phyloP scores from a whole-genome alignment of 2,329 filamentous ascomycete genomes.

The Xylariaceae sp. region DNA sequence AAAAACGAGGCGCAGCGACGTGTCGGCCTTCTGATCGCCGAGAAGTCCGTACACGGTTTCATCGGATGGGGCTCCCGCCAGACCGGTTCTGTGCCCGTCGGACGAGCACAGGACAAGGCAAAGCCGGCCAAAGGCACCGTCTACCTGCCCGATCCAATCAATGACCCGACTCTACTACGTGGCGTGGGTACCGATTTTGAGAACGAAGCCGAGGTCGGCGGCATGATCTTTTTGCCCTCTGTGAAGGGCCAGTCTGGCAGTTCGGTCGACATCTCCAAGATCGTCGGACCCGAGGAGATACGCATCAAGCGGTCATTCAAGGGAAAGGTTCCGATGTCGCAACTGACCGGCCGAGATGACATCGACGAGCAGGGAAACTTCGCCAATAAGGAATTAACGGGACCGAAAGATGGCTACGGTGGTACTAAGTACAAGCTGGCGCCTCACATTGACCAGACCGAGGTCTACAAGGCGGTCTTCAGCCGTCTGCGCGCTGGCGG shows the following conservation, averaged over 20 bases:
- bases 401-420: slow-evolving; percentile 63
- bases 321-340: slow-evolving; percentile 71
- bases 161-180: slow-evolving; percentile 79
- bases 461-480: slow-evolving; percentile 94
- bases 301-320: slow-evolving; percentile 87
- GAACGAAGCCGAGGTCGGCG: slow-evolving; percentile 73
- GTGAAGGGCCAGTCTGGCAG: slow-evolving; percentile 76
- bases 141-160: slow-evolving; percentile 85
- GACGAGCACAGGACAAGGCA: slow-evolving; percentile 85
- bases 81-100: slow-evolving; percentile 90
- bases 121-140: slow-evolving; percentile 78
- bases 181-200: slow-evolving; percentile 84
- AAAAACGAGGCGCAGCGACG: slow-evolving; percentile 85
- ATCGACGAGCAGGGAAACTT: slow-evolving; percentile 69
- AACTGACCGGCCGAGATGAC: slow-evolving; percentile 80
- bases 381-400: slow-evolving; percentile 56
- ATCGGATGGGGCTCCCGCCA: slow-evolving; percentile 85
- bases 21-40: slow-evolving; percentile 89
- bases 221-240: slow-evolving; percentile 83
- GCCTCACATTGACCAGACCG: slow-evolving; percentile 90
- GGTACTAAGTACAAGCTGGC: slow-evolving; percentile 86
- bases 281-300: slow-evolving; percentile 78
- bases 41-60: slow-evolving; percentile 93
- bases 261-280: slow-evolving; percentile 81
- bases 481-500: slow-evolving; percentile 78